phyloP scores from a whole-genome alignment of 805 yeast genomes.

The Candida railenensis region DNA sequence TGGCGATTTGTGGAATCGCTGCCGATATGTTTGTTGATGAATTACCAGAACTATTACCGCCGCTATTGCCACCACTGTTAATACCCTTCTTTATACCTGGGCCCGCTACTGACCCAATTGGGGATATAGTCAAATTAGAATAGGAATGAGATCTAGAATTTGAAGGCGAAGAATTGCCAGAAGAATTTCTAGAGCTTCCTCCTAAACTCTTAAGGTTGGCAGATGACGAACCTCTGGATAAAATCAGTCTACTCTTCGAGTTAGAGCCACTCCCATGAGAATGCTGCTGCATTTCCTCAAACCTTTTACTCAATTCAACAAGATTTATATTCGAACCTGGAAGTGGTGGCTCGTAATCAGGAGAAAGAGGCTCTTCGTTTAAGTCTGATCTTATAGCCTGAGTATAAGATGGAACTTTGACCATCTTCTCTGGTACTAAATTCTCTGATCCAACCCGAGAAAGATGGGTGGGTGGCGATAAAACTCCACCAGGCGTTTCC shows the following conservation, averaged over 20 bases:
- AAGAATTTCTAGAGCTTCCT: constrained; percentile 18
- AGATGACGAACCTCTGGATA: constrained; percentile 27
- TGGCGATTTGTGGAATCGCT: constrained; percentile 9
- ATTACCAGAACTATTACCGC: constrained; percentile 8
- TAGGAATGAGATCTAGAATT: constrained; percentile 36
- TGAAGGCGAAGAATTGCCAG: constrained; percentile 39
- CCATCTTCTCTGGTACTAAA: constrained; percentile 31
- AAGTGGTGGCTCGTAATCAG: constrained; percentile 61
- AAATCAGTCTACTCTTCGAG: constrained; percentile 16
- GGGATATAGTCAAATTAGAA: constrained; percentile 19
- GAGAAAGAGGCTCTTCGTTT: constrained; percentile 59
- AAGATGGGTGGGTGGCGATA: constrained; percentile 56
- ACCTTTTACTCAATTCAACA: constrained; percentile 26
- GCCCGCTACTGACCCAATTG: constrained; percentile 1
- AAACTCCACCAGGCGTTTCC: constrained; percentile 35
- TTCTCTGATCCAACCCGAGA: constrained; percentile 57
- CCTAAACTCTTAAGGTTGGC: constrained; percentile 18
- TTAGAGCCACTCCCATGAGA: constrained; percentile 6
- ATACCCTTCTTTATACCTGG: no score
- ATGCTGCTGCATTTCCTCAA: constrained; percentile 20
- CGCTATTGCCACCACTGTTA: constrained; percentile 6
- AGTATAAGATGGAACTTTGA: constrained; percentile 80
- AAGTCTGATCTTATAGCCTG: constrained; percentile 66
- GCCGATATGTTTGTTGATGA: constrained; percentile 6
- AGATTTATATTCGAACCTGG: constrained; percentile 40